Evolutionary conservation across 1,139 yeast genomes (phyloP), one percentile per base, ranked within the genome.

Genomic region (Kurtzmaniella quercitrusa): DNA sequence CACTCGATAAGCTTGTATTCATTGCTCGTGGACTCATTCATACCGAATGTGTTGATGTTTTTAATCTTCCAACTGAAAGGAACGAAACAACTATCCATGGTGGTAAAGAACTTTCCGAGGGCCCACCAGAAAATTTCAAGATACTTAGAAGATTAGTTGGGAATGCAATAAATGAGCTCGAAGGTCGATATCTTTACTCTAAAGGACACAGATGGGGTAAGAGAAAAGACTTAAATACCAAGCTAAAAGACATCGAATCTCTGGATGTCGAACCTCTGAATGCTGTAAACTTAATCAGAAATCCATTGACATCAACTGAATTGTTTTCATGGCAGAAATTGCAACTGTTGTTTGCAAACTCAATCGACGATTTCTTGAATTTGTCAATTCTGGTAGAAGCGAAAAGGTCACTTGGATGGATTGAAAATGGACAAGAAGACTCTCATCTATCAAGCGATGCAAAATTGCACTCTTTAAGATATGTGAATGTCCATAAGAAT

Each of bases 121-220:
- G 46, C 2, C 44, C 46, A 8, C 56, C 66, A 1, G 72, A 68
- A 42, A 54, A 58, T 46, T 63, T 61, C 49, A 58, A 59, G 40
- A 66, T 65, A 6, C 41, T 65, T 39, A 50, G 62, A 34, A 47
- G 65, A 39, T 45, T 65, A 2, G 53, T 61, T 4, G 56, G 61
- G 1, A 43, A 36, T 9, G 38, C 18, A 14, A 39, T 63, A 25
- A 51, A 45, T 16, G 44, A 46, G 7, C 43, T 62, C 17, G 67
- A 62, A 46, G 65, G 63, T 1, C 48, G 46, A 29, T 47, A 55
- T 3, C 46, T 56, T 7, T 51, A 50, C 34, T 37, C 7, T n/a
- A 40, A 16, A 46, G 48, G 40, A 46, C 51, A 10, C 33, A 25
- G 33, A 27, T 42, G 6, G 44, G 37, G n/a, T 33, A 40, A 33